phyloP scores from a whole-genome alignment of 495 filamentous ascomycete species.

The Oidiodendron maius region DNA sequence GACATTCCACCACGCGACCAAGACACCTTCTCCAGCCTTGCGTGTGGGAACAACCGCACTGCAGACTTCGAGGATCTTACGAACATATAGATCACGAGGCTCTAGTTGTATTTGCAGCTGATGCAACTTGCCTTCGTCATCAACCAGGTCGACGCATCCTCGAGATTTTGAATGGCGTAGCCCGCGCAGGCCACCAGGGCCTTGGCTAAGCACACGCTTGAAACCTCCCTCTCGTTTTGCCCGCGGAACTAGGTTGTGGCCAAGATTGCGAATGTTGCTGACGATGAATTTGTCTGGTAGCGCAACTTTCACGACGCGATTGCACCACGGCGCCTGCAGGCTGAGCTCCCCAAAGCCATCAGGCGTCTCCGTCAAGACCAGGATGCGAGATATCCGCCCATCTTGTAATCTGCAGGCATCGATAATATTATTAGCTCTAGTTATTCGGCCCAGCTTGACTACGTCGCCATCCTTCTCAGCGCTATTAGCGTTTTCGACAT shows the following conservation, averaged over 20 bases:
- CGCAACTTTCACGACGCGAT: slow-evolving; percentile 48
- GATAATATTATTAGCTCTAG: slow-evolving; percentile 53
- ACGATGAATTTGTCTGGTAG: slow-evolving; percentile 28
- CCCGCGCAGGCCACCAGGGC: slow-evolving; percentile 33
- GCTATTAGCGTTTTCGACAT: slow-evolving; percentile 8
- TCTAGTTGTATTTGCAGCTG: slow-evolving; percentile 61
- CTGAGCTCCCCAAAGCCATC: slow-evolving; percentile 58
- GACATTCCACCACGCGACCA: slow-evolving; percentile 71
- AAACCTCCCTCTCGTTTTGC: slow-evolving; percentile 42
- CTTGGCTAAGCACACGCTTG: slow-evolving; percentile 45
- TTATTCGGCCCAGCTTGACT: slow-evolving; percentile 36
- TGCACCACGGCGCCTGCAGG: slow-evolving; percentile 75
- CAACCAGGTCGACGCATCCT: slow-evolving; percentile 60
- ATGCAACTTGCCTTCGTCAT: slow-evolving; percentile 54
- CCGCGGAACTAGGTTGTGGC: slow-evolving; percentile 14
- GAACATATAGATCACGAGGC: slow-evolving; percentile 54
- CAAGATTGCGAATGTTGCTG: slow-evolving; percentile 20
- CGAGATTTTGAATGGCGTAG: slow-evolving; percentile 41
- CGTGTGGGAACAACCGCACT: slow-evolving; percentile 54
- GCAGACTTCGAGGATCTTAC: slow-evolving; percentile 52
- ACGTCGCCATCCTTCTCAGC: slow-evolving; percentile 19
- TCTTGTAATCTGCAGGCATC: slow-evolving; percentile 74
- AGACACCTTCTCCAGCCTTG: slow-evolving; percentile 56
- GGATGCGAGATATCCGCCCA: slow-evolving; percentile 57
- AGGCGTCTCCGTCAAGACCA: slow-evolving; percentile 62